Evolutionary conservation across 2,329 filamentous ascomycete genomes (phyloP), one percentile per base, ranked within the genome.

Genomic region (Hymenoscyphus salicellus): DNA sequence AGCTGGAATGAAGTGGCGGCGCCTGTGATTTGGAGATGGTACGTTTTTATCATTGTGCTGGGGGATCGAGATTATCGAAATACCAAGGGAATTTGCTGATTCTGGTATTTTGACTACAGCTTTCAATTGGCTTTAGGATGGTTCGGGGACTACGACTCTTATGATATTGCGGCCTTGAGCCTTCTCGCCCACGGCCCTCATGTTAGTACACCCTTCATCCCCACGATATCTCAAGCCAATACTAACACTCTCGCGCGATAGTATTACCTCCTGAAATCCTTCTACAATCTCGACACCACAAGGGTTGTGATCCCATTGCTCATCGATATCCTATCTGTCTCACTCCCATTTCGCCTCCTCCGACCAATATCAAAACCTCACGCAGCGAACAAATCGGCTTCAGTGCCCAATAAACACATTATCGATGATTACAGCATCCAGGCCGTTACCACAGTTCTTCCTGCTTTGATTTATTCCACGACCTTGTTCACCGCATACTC

Each of bases 101-200:
- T 30, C 11, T 38, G 10, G 36, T 16, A 16, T 17, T 38, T 38
- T 38, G n/a, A 7, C 84, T 81, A 80, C 83, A 91, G 85, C 75
- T 76, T 87, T 57, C 88, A 93, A 75, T 81, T 96, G 61, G 86
- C 81, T 28, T 74, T 93, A 57, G 89, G 86, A 57, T 97, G 92
- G 92, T 85, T 84, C 71, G 81, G 87, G 55, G 83, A 87, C 68
- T 91, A 90, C 75, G 92, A 96, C 76, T 87, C 89, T 78, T 83
- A 86, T 75, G 89, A 92, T 75, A 80, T 90, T 60, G 84, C 84
- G 11, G 83, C 86, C 57, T 79, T 92, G 73, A 85, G 85, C 65
- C 76, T 92, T 66, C 80, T 97, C 52, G 88, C 89, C 63, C 88
- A 92, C 77, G 85, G 89, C 23, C 94, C 93, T 55, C 85, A 86